Base-by-base conservation (phyloP, 768 basidiomycete species). In the Collybiopsis luxurians region DNA sequence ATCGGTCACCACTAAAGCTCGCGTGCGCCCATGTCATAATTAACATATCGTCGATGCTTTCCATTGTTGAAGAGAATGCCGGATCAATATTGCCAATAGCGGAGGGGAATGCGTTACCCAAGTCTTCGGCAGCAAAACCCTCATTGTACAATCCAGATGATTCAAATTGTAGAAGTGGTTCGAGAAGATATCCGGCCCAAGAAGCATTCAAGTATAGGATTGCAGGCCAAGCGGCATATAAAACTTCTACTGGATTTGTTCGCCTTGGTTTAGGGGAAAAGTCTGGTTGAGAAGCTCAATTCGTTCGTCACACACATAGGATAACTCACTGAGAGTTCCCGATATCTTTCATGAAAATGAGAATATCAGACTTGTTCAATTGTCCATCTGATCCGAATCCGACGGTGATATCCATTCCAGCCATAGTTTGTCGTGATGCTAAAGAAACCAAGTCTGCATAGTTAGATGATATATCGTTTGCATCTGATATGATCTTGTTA, bases 111-210 rank as follows among this genome's bases (percentile, higher is more conserved):
- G 28, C 27, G 13, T 21, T 54, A 46, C 64, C 64, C 13, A 68
- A 55, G 49, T 66, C 64, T 26, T 46, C 59, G 2, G 57, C 46
- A 27, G 61, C 63, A 47, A 46, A 66, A 19, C 46, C 26, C 15
- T 60, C 26, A 7, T 50, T 45, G 55, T 63, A 67, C 24, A 52
- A 38, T 26, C 21, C 31, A 15, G 62, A 61, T 21, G 55, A 30
- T 47, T 64, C 55, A 47, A 61, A 67, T n/a, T 60, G 42, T 23
- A 68, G 52, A 15, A 67, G 49, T 10, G 66, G 66, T 21, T 46
- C 31, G 4, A 68, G 53, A 4, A 61, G 47, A 5, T 39, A 50
- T 24, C 53, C 57, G 6, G 47, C 54, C 49, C 51, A 56, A 19
- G 58, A 51, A 6, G 61, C 27, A 39, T 64, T 61, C 19, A 60